phyloP scores from a whole-genome alignment of 75 land plant genomes.

The Pseudotsuga menziesii region DNA sequence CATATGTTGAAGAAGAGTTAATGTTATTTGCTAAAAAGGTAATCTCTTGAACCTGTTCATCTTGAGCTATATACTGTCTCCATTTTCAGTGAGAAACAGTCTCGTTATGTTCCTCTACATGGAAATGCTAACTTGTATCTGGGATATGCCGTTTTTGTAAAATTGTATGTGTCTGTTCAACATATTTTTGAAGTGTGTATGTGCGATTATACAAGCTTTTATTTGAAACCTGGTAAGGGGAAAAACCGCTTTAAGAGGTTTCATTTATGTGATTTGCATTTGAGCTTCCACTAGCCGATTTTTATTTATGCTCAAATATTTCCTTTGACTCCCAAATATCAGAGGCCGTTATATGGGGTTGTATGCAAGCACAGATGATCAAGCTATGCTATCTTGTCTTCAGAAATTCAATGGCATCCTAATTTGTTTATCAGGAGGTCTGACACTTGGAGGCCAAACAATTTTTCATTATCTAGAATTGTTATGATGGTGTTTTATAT shows the following conservation, averaged over 20 bases:
- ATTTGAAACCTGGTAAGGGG: neutral
- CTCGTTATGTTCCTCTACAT: neutral
- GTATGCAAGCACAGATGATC: neutral
- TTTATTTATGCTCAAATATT: neutral
- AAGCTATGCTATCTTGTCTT: neutral
- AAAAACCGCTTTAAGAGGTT: neutral
- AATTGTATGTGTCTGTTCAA: neutral
- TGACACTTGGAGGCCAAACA: too few relatives aligned
- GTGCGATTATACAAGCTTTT: neutral
- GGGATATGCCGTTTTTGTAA: neutral
- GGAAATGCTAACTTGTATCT: neutral
- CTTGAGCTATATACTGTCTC: neutral
- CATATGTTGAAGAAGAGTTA: neutral
- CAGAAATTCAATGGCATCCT: neutral
- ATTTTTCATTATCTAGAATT: too few relatives aligned
- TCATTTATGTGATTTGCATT: neutral
- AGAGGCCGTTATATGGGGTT: neutral
- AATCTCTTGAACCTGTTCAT: neutral
- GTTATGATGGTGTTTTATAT: too few relatives aligned
- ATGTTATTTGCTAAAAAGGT: neutral
- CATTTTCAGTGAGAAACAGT: neutral
- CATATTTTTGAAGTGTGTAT: neutral
- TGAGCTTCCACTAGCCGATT: too few relatives aligned
- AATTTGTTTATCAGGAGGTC: neutral
- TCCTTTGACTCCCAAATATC: neutral